phyloP scores from a whole-genome alignment of 1,284 basidiomycete genomes.

The Athelia psychrophila region DNA sequence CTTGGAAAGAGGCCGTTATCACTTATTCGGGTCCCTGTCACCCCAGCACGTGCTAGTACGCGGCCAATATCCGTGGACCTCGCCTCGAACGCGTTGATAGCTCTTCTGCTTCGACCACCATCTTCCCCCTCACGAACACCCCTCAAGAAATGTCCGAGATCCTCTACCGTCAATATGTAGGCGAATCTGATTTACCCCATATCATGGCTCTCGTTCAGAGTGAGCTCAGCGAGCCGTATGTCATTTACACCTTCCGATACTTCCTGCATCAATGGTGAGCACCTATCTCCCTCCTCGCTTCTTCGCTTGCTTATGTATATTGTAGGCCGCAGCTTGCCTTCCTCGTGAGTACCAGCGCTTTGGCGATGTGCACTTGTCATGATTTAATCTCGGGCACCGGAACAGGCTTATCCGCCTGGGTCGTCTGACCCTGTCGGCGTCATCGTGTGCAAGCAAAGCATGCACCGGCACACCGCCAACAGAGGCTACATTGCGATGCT shows the following conservation, averaged over 20 bases:
- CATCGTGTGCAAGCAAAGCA: conserved; percentile 94
- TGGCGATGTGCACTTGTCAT: conserved; percentile 6
- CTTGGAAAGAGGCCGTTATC: too few species aligned
- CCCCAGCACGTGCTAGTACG: too few species aligned
- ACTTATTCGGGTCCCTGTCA: too few species aligned
- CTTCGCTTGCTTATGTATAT: conserved; percentile 9
- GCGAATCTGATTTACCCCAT: conserved; percentile 75
- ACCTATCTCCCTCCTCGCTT: background rate
- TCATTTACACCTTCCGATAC: conserved; percentile 91
- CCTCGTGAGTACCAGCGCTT: conserved; percentile 57
- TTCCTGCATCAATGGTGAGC: conserved; percentile 91
- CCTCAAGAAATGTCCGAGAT: conserved; percentile 38
- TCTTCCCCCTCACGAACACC: too few species aligned
- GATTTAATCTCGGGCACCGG: conserved; percentile 1
- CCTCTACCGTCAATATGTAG: conserved; percentile 67
- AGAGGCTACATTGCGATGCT: conserved; percentile 99
- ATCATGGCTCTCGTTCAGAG: conserved; percentile 88
- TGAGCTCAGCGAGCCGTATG: conserved; percentile 94
- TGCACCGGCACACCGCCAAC: conserved; percentile 74
- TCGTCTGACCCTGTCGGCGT: conserved; percentile 75
- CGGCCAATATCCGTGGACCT: too few species aligned
- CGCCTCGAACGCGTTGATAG: too few species aligned
- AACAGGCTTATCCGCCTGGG: conserved; percentile 58
- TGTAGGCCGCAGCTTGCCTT: conserved; percentile 91
- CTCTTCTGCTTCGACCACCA: too few species aligned